Percentiles rank a stretch among this genome's conserved stretches.
Conservation (phyloP, 2,329 filamentous ascomycete species). For the Fusarium odoratissimum region DNA sequence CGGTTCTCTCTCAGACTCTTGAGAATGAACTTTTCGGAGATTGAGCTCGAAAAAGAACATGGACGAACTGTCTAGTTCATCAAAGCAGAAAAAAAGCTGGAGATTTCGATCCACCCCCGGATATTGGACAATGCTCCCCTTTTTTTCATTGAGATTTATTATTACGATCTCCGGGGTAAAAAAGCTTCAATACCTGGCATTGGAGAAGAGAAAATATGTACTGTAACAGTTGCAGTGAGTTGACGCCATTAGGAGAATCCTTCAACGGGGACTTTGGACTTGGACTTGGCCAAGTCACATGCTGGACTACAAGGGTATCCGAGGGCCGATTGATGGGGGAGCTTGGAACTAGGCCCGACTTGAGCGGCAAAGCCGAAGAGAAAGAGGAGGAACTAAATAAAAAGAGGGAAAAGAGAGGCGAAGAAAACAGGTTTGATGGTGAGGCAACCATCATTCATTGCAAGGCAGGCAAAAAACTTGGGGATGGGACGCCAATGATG, state of each 20-base stretch:
- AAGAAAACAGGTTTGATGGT: constrained; percentile 12
- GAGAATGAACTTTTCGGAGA: constrained; percentile 3
- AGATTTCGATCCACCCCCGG: constrained; percentile 20
- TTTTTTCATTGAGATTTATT: not conserved
- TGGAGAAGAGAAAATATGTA: not conserved
- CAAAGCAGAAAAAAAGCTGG: not conserved
- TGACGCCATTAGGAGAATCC: not conserved
- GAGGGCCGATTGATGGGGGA: constrained; percentile 17
- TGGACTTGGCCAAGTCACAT: constrained; percentile 14
- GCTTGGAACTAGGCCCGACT: constrained; percentile 21
- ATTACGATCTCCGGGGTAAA: not conserved
- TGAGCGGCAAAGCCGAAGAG: constrained; percentile 17
- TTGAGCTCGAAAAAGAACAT: not conserved
- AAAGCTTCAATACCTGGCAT: not conserved
- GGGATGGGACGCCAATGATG: constrained; percentile 14
- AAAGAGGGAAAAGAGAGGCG: not conserved
- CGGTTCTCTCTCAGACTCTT: not conserved
- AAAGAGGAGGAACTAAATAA: not conserved
- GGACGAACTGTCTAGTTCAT: not conserved
- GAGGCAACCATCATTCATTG: constrained; percentile 16
- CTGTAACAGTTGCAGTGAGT: not conserved
- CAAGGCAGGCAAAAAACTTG: not conserved
- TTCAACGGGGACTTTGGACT: not conserved
- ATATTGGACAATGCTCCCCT: constrained; percentile 7
- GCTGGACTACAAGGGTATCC: constrained; percentile 15